Base-by-base conservation (phyloP, 1,284 basidiomycete species). In the Fomitiporia mediterranea region DNA sequence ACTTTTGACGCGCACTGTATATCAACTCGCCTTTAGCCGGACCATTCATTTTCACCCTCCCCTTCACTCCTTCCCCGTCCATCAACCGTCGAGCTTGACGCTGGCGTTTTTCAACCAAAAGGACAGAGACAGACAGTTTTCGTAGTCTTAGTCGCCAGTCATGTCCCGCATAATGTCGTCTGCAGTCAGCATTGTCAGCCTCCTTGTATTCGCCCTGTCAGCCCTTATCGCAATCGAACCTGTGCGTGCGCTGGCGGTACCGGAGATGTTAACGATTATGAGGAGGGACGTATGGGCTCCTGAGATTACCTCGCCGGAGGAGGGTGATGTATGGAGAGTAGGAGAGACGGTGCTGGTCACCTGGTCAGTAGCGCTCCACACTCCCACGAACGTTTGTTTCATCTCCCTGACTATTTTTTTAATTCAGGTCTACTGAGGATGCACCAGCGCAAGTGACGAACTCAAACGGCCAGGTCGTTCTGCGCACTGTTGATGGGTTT, bases 231-330 rank as follows among this genome's bases (percentile, higher is more conserved):
- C 44, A 17, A 35, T 53, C 19, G 56, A 47, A 30, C 34, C 39
- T 28, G 46, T 23, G n/a, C 44, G 37, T 17, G 53, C 46, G 34
- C 21, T 48, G 44, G 53, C 46, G 9, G 23, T 55, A n/a, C 53
- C 53, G 21, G 40, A 42, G 34, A n/a, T 23, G 21, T 32, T 17
- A 5, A 49, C 32, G 38, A 32, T 43, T 4, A 47, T 39, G 17
- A 47, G 61, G 52, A 72, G 77, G 40, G 79, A 82, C 58, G 79
- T 81, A 1, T 82, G 72, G 64, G 73, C 68, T 0, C 80, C 81
- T 1, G 62, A 57, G 1, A 69, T 82, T 51, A 67, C 65, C 17
- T 68, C 60, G 25, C 81, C 80, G 0, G 51, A 56, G n/a, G 58
- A 58, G 7, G 67, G 61, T 38, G 70, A 72, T 15, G 59, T 72